Base-by-base conservation (phyloP, 2,329 filamentous ascomycete genomes). In the Gliomastix tumulicola region DNA sequence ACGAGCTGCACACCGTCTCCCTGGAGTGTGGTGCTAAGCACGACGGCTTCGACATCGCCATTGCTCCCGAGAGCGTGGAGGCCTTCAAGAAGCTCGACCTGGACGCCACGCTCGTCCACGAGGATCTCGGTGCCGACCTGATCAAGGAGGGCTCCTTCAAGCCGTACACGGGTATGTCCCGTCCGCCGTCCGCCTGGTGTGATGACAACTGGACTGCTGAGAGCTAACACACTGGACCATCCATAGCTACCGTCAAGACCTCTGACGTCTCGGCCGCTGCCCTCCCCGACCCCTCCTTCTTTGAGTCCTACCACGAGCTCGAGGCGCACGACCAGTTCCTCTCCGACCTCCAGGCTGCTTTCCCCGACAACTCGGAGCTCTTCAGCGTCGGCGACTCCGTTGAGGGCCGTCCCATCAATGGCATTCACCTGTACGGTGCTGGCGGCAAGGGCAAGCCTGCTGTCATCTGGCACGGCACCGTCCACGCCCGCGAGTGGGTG, bases 401-500 rank as follows among this genome's bases (percentile, higher is more conserved):
- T 22, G 52, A 71, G 35, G 68, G 68, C 4, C 61, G 67, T 27
- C 43, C 56, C 38, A 87, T 90, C 37, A 71, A 74, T 10, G 85
- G 80, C 1, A 57, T 79, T 30, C 74, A 77, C 42, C 59, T 79
- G 36, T 78, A 63, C 54, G 74, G 74, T 3, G 58, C 49, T 35
- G 49, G 49, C 2, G 62, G 63, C 2, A 60, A 59, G 35, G 65
- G 66, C 21, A 53, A 46, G 20, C 71, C 71, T 2, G 74, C 70
- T 15, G 54, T 76, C 30, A 61, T 79, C 30, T 68, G 71, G 48
- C 74, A 79, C 49, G 69, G 67, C 11, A 79, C 68, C 18, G 70
- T 76, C 11, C 76, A 81, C 49, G 72, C 74, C 8, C 63, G 75
- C 30, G 75, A 80, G 51, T 79, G 75, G 76, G 74, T 79, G 36